These are phyloP conservation scores for Xylaria cubensis DNA, from an alignment of 495 filamentous ascomycete genomes.

Conservation along the genomic window DNA sequence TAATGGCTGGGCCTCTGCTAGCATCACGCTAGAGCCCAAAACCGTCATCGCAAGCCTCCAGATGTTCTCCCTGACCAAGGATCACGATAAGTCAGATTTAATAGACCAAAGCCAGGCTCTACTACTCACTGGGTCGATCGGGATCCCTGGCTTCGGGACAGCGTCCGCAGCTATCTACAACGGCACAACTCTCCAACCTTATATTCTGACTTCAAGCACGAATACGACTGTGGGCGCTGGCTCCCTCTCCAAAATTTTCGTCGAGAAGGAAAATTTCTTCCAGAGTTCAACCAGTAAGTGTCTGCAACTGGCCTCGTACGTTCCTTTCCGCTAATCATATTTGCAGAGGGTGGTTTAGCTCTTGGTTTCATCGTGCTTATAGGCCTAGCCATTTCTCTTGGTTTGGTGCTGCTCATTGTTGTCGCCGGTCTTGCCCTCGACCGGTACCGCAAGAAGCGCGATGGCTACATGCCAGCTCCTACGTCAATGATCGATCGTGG, in stretches of 20 bases:
- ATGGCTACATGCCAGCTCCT: constrained; percentile 86
- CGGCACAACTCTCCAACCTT: constrained; percentile 77
- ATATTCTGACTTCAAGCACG: constrained; percentile 73
- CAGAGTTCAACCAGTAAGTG: constrained; percentile 53
- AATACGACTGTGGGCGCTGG: constrained; percentile 67
- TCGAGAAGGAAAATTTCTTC: constrained; percentile 69
- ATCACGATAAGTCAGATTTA: constrained; percentile 69
- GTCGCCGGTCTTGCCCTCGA: constrained; percentile 82
- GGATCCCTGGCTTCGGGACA: constrained; percentile 73
- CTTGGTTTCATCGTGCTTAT: constrained; percentile 90
- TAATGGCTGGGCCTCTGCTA: constrained; percentile 60
- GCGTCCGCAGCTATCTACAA: constrained; percentile 90
- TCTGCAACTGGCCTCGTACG: constrained; percentile 30
- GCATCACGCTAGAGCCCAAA: constrained; percentile 62
- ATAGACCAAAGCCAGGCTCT: constrained; percentile 71
- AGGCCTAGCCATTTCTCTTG: constrained; percentile 87
- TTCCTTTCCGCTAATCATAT: constrained; percentile 38
- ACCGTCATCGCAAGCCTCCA: constrained; percentile 81
- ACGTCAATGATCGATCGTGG: constrained; percentile 75
- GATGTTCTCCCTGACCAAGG: constrained; percentile 69
- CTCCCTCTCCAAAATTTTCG: constrained; percentile 75
- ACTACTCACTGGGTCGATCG: constrained; percentile 81
- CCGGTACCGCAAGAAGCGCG: constrained; percentile 78
- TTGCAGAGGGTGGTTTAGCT: constrained; percentile 64
- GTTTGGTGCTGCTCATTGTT: constrained; percentile 86